phyloP scores from a whole-genome alignment of 2,329 filamentous ascomycete genomes.

The Epichloe aotearoae region DNA sequence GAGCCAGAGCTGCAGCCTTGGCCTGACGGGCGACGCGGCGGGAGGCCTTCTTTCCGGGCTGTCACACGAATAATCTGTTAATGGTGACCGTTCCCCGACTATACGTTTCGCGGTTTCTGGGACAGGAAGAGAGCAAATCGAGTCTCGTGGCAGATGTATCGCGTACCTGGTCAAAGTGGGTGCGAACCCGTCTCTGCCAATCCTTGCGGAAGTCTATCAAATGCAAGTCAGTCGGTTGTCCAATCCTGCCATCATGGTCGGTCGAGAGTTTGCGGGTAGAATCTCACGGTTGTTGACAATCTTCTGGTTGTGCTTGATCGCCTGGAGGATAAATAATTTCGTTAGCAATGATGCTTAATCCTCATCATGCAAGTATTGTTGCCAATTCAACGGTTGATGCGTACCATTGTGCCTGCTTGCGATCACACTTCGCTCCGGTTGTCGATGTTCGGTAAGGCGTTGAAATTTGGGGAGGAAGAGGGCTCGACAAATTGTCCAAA shows the following conservation, averaged over 20 bases:
- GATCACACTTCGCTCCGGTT: slow-evolving; percentile 34
- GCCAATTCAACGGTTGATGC: slow-evolving; percentile 12
- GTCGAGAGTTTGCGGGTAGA: slow-evolving; percentile 5
- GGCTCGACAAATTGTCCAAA: slow-evolving; percentile 28
- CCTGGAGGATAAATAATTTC: slow-evolving; percentile 33
- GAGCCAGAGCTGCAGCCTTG: slow-evolving; percentile 91
- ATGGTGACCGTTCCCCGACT: background rate
- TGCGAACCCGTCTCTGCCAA: slow-evolving; percentile 98
- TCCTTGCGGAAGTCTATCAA: slow-evolving; percentile 92
- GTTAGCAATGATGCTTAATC: slow-evolving; percentile 18
- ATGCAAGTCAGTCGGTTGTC: slow-evolving; percentile 24
- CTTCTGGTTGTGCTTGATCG: slow-evolving; percentile 99
- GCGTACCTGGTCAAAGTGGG: slow-evolving; percentile 98
- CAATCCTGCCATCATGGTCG: slow-evolving; percentile 16
- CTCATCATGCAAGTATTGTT: slow-evolving; percentile 10
- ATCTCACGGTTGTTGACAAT: slow-evolving; percentile 84
- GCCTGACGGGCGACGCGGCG: slow-evolving; percentile 82
- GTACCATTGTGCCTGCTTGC: slow-evolving; percentile 42
- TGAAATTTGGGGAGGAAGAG: slow-evolving; percentile 22
- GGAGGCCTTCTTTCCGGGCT: slow-evolving; percentile 94
- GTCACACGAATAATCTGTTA: slow-evolving; percentile 6
- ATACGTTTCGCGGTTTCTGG: background rate
- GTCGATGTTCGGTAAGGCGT: slow-evolving; percentile 27
- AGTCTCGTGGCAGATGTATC: slow-evolving; percentile 5
- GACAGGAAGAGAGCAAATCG: background rate